Conservation (phyloP, 2,329 filamentous ascomycete species). For the Phyllosticta capitalensis region DNA sequence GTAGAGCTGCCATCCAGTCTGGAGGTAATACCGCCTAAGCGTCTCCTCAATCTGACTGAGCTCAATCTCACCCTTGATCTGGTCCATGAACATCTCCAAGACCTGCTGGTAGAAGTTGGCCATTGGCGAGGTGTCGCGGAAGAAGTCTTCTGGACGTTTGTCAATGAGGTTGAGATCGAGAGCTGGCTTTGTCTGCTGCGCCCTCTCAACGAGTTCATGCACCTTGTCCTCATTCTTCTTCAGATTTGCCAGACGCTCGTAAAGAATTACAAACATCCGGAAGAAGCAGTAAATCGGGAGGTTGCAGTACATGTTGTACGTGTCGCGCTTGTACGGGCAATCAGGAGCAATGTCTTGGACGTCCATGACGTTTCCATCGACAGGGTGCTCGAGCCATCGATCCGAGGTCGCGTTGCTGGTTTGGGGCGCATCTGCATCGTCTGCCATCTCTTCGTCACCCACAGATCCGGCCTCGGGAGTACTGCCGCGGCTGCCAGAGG, state of each 20-base stretch:
- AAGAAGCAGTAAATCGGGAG: constrained; percentile 91
- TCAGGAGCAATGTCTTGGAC: constrained; percentile 61
- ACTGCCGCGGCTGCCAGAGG: constrained; percentile 73
- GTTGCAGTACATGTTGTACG: constrained; percentile 87
- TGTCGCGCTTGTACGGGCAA: constrained; percentile 68
- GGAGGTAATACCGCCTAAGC: constrained; percentile 82
- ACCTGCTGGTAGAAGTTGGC: constrained; percentile 80
- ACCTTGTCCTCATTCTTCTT: constrained; percentile 72
- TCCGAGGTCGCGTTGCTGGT: constrained; percentile 42
- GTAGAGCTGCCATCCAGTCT: constrained; percentile 87
- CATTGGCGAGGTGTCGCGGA: constrained; percentile 51
- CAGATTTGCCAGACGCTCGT: constrained; percentile 71
- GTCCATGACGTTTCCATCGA: constrained; percentile 48
- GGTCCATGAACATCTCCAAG: constrained; percentile 75
- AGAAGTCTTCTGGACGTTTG: constrained; percentile 66
- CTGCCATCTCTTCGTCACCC: constrained; percentile 65
- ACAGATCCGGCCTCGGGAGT: constrained; percentile 75
- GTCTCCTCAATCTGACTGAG: constrained; percentile 80
- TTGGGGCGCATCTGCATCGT: constrained; percentile 38
- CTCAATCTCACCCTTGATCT: constrained; percentile 72
- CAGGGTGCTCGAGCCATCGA: constrained; percentile 53
- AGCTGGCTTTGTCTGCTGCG: constrained; percentile 69
- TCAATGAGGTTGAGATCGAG: constrained; percentile 75
- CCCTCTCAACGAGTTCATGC: constrained; percentile 60
- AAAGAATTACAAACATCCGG: constrained; percentile 84